A percentile compares a stretch with the other conserved stretches of the same genome.
Conservation (phyloP, 805 yeast genomes). For the Spathaspora arborariae region DNA sequence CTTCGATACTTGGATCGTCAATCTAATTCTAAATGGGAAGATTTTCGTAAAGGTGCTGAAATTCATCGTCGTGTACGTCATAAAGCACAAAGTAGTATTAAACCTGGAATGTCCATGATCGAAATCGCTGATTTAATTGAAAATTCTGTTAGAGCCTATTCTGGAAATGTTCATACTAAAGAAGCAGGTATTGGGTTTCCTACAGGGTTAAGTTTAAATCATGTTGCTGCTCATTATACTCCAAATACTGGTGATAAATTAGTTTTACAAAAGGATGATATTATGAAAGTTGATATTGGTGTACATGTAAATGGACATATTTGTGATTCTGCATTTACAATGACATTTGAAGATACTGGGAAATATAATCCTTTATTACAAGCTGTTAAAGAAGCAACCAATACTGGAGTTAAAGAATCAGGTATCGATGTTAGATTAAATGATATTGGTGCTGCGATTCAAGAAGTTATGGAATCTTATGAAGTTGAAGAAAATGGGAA, state of each 20-base stretch:
- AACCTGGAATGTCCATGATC: conserved; percentile 90
- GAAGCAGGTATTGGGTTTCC: conserved; percentile 95
- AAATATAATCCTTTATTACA: conserved; percentile 74
- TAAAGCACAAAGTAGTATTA: conserved; percentile 66
- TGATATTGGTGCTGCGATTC: conserved; percentile 93
- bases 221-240: conserved; percentile 96
- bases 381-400: conserved; percentile 91
- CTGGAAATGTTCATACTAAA: conserved; percentile 61
- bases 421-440: conserved; percentile 95
- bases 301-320: conserved; percentile 94
- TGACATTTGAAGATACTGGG: conserved; percentile 64
- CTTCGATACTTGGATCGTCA: conserved; percentile 72
- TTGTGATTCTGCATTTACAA: conserved; percentile 92
- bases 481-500: conserved; percentile 90
- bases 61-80: conserved; percentile 88
- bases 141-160: conserved; percentile 70
- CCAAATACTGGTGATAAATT: conserved; percentile 94
- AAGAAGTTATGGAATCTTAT: conserved; percentile 95
- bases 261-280: conserved; percentile 79
- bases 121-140: conserved; percentile 90
- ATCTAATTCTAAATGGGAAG: conserved; percentile 66
- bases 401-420: conserved; percentile 87
- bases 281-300: conserved; percentile 95
- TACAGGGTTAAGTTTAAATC: conserved; percentile 91
- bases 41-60: conserved; percentile 93